Evolutionary conservation across 2,329 filamentous ascomycete genomes (phyloP).

Genomic region (Aspergillus neotritici): DNA sequence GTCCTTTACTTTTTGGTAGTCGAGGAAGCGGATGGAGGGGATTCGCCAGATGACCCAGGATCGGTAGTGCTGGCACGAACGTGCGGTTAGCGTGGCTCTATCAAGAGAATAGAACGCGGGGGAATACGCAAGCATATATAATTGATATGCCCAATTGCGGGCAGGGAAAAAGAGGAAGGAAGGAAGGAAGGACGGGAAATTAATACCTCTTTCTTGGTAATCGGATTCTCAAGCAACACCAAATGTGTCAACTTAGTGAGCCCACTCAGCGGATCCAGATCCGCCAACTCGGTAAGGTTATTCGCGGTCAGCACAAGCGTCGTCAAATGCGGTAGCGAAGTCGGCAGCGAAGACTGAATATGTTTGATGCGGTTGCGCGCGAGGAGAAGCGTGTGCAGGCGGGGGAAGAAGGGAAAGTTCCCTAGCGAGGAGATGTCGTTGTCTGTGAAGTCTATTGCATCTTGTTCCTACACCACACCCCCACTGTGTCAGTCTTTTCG

Average conservation of each 20-base stretch:
- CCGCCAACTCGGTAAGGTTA: slow-evolving; percentile 73
- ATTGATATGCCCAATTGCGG: not conserved
- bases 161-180: not conserved
- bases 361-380: slow-evolving; percentile 80
- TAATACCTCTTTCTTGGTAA: slow-evolving; percentile 86
- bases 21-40: slow-evolving; percentile 79
- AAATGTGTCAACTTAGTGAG: slow-evolving; percentile 72
- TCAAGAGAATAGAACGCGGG: not conserved
- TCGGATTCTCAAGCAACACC: slow-evolving; percentile 78
- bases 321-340: slow-evolving; percentile 72
- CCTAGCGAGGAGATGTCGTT: slow-evolving; percentile 87
- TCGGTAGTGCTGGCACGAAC: slow-evolving; percentile 70
- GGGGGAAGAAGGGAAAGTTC: slow-evolving; percentile 88
- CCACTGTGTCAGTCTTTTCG: not conserved
- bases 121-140: not conserved
- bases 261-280: slow-evolving; percentile 71
- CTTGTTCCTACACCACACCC: slow-evolving; percentile 66
- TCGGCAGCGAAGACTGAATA: slow-evolving; percentile 70
- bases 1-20: slow-evolving; percentile 87
- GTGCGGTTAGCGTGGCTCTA: slow-evolving; percentile 4
- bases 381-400: slow-evolving; percentile 79
- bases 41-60: slow-evolving; percentile 86
- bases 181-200: slow-evolving; percentile 12
- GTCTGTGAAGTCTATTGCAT: slow-evolving; percentile 96
- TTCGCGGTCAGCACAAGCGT: slow-evolving; percentile 82